Evolutionary conservation across 495 filamentous ascomycete genomes (phyloP).

Genomic region (Hyaloscypha hepaticicola): DNA sequence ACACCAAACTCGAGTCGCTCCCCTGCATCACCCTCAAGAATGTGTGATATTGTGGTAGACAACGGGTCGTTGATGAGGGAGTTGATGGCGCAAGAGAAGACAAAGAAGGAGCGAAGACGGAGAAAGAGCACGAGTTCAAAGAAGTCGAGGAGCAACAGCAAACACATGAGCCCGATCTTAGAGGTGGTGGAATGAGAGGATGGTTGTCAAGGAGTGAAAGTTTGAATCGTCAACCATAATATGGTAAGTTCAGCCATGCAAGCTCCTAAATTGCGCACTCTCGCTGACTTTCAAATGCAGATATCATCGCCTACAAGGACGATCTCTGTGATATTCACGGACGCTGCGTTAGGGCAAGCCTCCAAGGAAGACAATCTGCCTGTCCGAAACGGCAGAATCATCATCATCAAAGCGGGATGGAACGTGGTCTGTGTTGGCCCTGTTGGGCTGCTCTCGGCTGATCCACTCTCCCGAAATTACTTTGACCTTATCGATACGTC

Average conservation of each 20-base stretch:
- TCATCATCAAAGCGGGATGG: background rate
- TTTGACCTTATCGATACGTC: constrained; percentile 8
- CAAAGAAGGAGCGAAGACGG: constrained; percentile 26
- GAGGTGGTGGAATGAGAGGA: constrained; percentile 29
- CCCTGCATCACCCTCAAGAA: constrained; percentile 17
- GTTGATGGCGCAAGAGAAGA: constrained; percentile 28
- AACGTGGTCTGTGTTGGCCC: background rate
- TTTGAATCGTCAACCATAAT: constrained; percentile 11
- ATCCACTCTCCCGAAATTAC: constrained; percentile 11
- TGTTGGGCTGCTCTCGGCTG: background rate
- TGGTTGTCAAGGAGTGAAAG: background rate
- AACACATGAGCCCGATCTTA: constrained; percentile 31
- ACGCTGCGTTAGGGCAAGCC: background rate
- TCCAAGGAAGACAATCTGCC: constrained; percentile 8
- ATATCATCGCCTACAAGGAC: constrained; percentile 9
- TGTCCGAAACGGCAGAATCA: background rate
- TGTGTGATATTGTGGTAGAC: constrained; percentile 26
- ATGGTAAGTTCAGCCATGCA: constrained; percentile 18
- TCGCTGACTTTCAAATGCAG: constrained; percentile 15
- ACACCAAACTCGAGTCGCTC: constrained; percentile 24
- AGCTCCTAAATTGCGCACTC: background rate
- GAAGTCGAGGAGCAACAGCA: constrained; percentile 28
- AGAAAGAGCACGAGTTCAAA: constrained; percentile 13
- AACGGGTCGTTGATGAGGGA: constrained; percentile 27
- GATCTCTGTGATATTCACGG: constrained; percentile 5